Conservation (phyloP, 352 stramenopile species). For the Phytophthora europaea region DNA sequence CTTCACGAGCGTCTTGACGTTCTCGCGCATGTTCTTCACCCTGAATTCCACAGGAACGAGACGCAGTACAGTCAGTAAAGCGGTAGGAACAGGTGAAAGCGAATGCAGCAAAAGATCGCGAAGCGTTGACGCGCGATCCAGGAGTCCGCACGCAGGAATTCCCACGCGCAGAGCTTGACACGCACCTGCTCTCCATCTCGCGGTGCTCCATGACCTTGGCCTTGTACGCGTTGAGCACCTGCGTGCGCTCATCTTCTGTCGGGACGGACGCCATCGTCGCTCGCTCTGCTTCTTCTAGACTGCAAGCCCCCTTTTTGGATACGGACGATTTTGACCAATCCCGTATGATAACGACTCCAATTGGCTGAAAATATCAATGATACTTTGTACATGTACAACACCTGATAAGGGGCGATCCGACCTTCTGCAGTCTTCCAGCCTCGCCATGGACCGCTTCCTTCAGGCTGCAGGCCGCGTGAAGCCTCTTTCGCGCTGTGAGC, state of each 20-base stretch:
- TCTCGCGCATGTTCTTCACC: slow-evolving; percentile 97
- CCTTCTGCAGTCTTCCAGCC: not conserved
- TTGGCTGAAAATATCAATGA: slow-evolving; percentile 23
- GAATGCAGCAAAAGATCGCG: slow-evolving; percentile 24
- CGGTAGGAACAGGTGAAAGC: slow-evolving; percentile 1
- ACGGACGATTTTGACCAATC: slow-evolving; percentile 32
- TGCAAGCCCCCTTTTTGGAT: slow-evolving; percentile 37
- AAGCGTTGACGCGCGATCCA: slow-evolving; percentile 7
- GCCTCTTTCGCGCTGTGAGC: slow-evolving; percentile 67
- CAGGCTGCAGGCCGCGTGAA: slow-evolving; percentile 72
- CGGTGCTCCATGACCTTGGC: slow-evolving; percentile 97
- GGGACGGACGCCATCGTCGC: slow-evolving; percentile 63
- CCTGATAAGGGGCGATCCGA: not conserved
- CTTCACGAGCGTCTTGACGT: slow-evolving; percentile 95
- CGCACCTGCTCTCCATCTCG: slow-evolving; percentile 95
- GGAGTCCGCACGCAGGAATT: not conserved
- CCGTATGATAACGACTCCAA: not conserved
- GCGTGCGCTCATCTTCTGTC: slow-evolving; percentile 90
- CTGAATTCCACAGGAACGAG: slow-evolving; percentile 43
- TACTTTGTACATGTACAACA: not conserved
- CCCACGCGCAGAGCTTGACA: slow-evolving; percentile 17
- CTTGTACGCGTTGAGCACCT: slow-evolving; percentile 96
- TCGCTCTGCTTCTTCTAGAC: slow-evolving; percentile 11
- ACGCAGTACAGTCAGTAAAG: slow-evolving; percentile 12
- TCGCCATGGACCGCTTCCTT: slow-evolving; percentile 62